A percentile compares a stretch with the other conserved stretches of the same genome.
phyloP scores from a whole-genome alignment of 2,329 filamentous ascomycete genomes.

The Cercospora beticola region DNA sequence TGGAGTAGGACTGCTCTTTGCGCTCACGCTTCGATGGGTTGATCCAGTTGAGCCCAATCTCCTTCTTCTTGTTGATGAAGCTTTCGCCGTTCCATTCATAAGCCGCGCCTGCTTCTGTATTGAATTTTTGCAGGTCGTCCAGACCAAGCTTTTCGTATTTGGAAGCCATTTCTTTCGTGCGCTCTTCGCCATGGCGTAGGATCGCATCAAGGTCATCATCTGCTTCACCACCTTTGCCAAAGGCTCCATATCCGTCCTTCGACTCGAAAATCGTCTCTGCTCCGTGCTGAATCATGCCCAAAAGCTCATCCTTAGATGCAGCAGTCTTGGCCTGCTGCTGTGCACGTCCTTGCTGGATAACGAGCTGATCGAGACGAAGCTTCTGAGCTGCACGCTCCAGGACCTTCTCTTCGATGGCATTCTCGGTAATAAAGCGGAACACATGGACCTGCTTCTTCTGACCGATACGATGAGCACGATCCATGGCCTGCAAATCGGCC shows the following conservation, averaged over 20 bases:
- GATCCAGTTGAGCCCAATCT: constrained; percentile 93
- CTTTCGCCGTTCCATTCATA: constrained; percentile 99
- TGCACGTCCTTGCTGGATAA: constrained; percentile 94
- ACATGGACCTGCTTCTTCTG: constrained; percentile 98
- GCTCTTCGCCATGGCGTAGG: constrained; percentile 78
- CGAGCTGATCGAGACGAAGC: constrained; percentile 89
- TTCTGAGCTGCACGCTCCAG: constrained; percentile 96
- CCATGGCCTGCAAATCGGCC: constrained; percentile 97
- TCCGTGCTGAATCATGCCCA: constrained; percentile 98
- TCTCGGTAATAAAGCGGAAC: constrained; percentile 95
- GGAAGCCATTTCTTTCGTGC: constrained; percentile 85
- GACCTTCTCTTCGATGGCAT: constrained; percentile 98
- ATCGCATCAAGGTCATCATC: constrained; percentile 92
- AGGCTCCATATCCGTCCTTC: constrained; percentile 63
- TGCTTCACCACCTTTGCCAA: constrained; percentile 63
- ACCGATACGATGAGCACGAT: constrained; percentile 95
- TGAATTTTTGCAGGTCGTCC: constrained; percentile 96
- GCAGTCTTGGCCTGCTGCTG: constrained; percentile 88
- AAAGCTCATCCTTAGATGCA: constrained; percentile 90
- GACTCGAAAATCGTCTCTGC: constrained; percentile 89
- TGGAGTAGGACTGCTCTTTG: constrained; percentile 96
- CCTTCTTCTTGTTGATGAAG: constrained; percentile 80
- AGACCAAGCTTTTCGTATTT: constrained; percentile 97
- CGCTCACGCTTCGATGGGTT: constrained; percentile 97
- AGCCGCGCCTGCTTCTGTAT: constrained; percentile 74